These are phyloP conservation scores for Telopea speciosissima DNA, from an alignment of 177 flowering plant species.

Conservation along the genomic window DNA sequence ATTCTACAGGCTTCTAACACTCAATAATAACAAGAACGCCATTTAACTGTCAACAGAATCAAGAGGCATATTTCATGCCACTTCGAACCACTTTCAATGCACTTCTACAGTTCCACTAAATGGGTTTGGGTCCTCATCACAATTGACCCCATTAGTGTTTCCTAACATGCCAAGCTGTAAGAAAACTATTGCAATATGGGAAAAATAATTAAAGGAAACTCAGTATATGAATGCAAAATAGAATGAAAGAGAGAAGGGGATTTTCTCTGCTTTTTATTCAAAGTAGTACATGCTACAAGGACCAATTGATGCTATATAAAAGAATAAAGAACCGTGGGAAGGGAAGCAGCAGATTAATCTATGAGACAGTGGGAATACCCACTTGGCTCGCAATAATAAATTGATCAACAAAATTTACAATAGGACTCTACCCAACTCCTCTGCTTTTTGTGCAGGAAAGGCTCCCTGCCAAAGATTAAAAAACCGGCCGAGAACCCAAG, in stretches of 20 bases:
- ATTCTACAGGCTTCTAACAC: too few species aligned
- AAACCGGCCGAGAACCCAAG: slow-evolving; percentile 54
- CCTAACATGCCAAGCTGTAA: too few species aligned
- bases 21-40: too few species aligned
- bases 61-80: too few species aligned
- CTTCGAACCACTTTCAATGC: too few species aligned
- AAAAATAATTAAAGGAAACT: background rate
- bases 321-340: slow-evolving; percentile 15
- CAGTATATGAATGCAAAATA: background rate
- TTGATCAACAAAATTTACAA: slow-evolving; percentile 31
- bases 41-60: too few species aligned
- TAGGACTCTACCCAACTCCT: slow-evolving; percentile 20
- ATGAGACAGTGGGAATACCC: slow-evolving; percentile 13
- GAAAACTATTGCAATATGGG: background rate
- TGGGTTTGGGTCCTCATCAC: too few species aligned
- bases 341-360: slow-evolving; percentile 24
- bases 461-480: slow-evolving; percentile 41
- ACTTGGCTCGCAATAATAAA: slow-evolving; percentile 19
- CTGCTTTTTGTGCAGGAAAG: slow-evolving; percentile 29
- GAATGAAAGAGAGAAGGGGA: background rate
- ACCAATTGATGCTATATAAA: slow-evolving; percentile 12
- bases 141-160: too few species aligned
- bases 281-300: background rate
- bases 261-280: background rate
- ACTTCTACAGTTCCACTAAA: too few species aligned